Base-by-base conservation (phyloP, 2,329 filamentous ascomycete genomes). In the Aspergillus aculeatinus region DNA sequence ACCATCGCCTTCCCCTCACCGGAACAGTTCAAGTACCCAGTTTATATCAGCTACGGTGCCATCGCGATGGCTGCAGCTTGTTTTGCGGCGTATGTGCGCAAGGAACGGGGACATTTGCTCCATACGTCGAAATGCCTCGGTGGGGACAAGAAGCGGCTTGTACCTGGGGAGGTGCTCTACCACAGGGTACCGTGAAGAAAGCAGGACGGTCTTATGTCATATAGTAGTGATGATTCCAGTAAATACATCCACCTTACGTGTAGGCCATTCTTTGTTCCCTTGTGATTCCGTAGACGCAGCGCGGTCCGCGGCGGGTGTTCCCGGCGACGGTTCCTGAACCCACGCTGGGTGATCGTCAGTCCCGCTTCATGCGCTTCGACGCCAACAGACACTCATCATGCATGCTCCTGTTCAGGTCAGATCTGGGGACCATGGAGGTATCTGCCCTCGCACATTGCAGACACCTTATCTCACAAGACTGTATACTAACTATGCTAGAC, bases 1-100 rank as follows among this genome's bases (percentile, higher is more conserved):
- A 92, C 89, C 0, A 86, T 91, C 60, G 69, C 87, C 4, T 91
- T 87, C 62, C 80, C 83, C 1, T 75, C 77, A 0, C 89, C 89
- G 0, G 80, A 83, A 3, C 81, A 90, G 66, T 92, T 92, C 70
- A 78, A 79, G 58, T 87, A 83, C 69, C 88, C 89, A 0, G 82
- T 85, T 0, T 71, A 83, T 6, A 80, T 90, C 51, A 89, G 85
- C 58, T 79, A 82, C 2, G 69, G 68, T 7, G 73, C 73, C 6
- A 68, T 76, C 23, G 63, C 63, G 2, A 29, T 71, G 7, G 74
- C 74, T 1, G 72, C 70, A 1, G 54, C 63, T 11, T 72, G 66
- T 29, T 89, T 87, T 68, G 80, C 86, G 0, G 70, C 72, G 0
- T 89, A 85, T 69, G 83, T 89, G 9, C 76, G 85, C 21, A 75